These are phyloP conservation scores for Dendryphion nanum DNA, from an alignment of 2,329 filamentous ascomycete species.

Conservation along the genomic window DNA sequence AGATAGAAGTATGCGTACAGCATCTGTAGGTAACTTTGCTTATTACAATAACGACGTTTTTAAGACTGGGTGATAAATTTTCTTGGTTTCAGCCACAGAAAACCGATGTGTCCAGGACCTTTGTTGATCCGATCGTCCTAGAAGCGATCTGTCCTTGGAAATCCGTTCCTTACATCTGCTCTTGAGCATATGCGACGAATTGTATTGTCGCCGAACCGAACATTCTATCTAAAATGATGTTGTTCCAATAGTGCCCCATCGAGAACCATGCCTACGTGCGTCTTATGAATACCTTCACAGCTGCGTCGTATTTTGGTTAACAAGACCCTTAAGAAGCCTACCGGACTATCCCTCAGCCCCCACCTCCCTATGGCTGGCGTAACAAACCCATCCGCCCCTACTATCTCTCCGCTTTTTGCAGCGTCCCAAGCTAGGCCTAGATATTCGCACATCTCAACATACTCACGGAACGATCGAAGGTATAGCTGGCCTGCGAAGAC, in stretches of 20 bases:
- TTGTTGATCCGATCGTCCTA: no score
- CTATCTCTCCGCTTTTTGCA: conserved; percentile 17
- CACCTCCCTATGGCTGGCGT: conserved; percentile 23
- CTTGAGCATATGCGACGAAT: no score
- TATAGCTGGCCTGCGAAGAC: conserved; percentile 70
- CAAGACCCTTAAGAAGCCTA: conserved; percentile 42
- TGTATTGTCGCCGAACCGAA: no score
- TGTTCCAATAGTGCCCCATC: conserved; percentile 37
- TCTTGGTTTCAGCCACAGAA: no score
- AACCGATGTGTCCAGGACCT: no score
- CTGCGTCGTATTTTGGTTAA: conserved; percentile 27
- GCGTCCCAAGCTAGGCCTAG: conserved; percentile 48
- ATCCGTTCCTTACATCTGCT: no score
- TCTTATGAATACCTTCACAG: conserved; percentile 42
- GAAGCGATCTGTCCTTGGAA: no score
- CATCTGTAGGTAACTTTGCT: no score
- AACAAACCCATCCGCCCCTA: conserved; percentile 38
- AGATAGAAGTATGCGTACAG: no score
- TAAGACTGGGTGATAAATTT: no score
- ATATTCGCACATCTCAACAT: conserved; percentile 51
- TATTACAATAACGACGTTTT: no score
- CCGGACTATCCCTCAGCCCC: conserved; percentile 40
- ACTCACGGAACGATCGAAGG: conserved; percentile 55
- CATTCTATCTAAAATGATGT: conserved; percentile 30
- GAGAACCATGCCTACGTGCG: conserved; percentile 45